phyloP scores from a whole-genome alignment of 2,329 filamentous ascomycete genomes.

The Stenocarpella maydis region DNA sequence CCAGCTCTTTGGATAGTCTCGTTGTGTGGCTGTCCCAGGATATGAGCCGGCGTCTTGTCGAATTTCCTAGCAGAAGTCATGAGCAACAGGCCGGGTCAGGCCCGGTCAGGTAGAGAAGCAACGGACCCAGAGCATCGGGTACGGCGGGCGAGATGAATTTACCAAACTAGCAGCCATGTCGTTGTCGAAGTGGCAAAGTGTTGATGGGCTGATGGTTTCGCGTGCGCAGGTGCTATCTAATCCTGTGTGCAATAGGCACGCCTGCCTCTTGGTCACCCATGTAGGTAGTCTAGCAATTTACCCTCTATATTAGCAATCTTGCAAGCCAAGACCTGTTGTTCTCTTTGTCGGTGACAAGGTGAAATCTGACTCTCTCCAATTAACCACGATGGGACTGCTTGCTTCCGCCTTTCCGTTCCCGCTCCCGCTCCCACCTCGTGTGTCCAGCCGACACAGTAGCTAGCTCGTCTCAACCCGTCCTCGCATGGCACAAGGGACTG shows the following conservation, averaged over 20 bases:
- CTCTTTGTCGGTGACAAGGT: neutral
- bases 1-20: neutral
- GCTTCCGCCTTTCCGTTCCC: conserved; percentile 10
- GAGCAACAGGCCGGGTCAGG: neutral
- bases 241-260: too few species aligned
- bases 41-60: conserved; percentile 8
- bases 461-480: neutral
- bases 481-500: neutral
- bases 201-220: neutral
- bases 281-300: neutral
- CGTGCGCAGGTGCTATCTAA: too few species aligned
- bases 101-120: neutral
- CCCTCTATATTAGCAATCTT: neutral
- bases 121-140: conserved; percentile 21
- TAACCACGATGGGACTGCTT: conserved; percentile 2
- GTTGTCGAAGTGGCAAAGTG: neutral
- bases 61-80: conserved; percentile 10
- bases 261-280: too few species aligned
- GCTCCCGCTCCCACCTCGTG: conserved; percentile 15
- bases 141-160: conserved; percentile 6
- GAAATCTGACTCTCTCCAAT: neutral
- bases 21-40: neutral
- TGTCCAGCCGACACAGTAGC: neutral
- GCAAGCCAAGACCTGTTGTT: neutral
- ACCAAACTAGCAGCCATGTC: neutral